A percentile compares a stretch with the other conserved stretches of the same genome.
phyloP scores from a whole-genome alignment of 306 rosid species.

The Lablab purpureus region DNA sequence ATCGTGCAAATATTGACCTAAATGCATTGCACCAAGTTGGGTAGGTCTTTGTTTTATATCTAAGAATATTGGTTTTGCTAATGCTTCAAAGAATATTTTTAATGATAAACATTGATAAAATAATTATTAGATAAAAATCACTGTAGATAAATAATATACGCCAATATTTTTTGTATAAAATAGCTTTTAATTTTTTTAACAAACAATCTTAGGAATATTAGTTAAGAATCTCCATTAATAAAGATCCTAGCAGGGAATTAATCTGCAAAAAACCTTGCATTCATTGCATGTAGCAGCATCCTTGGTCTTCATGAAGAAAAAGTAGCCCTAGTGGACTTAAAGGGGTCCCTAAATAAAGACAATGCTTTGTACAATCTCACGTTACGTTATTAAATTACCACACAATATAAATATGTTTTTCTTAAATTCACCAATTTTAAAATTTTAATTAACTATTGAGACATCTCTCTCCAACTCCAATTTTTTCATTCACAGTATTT shows the following conservation, averaged over 20 bases:
- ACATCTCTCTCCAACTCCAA: too few species aligned
- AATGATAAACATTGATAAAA: background rate
- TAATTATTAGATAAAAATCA: background rate
- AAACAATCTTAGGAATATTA: background rate
- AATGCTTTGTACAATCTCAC: constrained; percentile 26
- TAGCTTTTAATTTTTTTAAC: background rate
- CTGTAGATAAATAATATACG: background rate
- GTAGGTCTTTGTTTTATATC: constrained; percentile 21
- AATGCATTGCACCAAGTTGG: constrained; percentile 48
- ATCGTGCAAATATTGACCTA: constrained; percentile 22
- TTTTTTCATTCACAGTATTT: too few species aligned
- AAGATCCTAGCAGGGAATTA: constrained; percentile 4
- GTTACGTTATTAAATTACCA: background rate
- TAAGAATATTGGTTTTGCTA: background rate
- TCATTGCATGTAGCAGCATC: constrained; percentile 46
- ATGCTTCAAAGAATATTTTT: background rate
- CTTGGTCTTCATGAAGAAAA: background rate
- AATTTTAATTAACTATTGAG: too few species aligned
- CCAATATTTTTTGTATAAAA: background rate
- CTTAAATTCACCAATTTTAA: too few species aligned
- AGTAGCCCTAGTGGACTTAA: constrained; percentile 36
- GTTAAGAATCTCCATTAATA: background rate
- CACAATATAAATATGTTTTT: background rate
- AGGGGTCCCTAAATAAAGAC: constrained; percentile 33
- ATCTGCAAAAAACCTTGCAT: constrained; percentile 36